Percentiles rank a stretch among this genome's conserved stretches.
phyloP scores from a whole-genome alignment of 2,329 filamentous ascomycete species.

The Colletotrichum endophyticum region DNA sequence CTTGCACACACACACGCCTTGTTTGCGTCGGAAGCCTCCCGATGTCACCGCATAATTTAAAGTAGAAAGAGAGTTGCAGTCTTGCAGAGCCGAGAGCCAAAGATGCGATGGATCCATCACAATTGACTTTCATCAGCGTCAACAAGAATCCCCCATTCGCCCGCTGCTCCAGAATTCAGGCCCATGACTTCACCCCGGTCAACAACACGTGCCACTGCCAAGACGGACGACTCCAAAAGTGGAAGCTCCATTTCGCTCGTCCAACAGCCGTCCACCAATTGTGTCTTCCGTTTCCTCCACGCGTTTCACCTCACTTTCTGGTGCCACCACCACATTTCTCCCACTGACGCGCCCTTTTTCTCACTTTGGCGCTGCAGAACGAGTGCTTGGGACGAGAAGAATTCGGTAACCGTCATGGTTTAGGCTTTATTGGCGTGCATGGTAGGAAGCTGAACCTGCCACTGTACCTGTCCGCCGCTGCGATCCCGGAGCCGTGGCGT shows the following conservation, averaged over 20 bases:
- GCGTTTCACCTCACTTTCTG: not conserved
- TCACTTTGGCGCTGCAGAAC: not conserved
- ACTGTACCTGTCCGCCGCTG: not conserved
- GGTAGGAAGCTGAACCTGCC: not conserved
- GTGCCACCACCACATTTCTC: not conserved
- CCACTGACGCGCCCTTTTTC: not conserved
- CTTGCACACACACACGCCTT: not conserved
- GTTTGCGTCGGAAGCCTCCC: not conserved
- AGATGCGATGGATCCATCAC: not conserved
- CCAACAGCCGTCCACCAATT: not conserved
- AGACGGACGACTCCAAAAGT: slow-evolving; percentile 7
- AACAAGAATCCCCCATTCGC: not conserved
- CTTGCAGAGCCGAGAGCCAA: not conserved
- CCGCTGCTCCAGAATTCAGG: not conserved
- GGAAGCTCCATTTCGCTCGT: not conserved
- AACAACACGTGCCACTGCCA: not conserved
- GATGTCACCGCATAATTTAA: not conserved
- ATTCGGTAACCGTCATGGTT: not conserved
- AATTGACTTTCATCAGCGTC: not conserved
- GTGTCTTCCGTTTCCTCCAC: not conserved
- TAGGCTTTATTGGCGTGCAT: not conserved
- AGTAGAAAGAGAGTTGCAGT: not conserved
- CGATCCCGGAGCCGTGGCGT: not conserved
- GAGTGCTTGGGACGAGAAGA: not conserved
- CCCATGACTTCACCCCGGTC: not conserved